phyloP scores from a whole-genome alignment of 2,329 filamentous ascomycete genomes.

The Claviceps monticola region DNA sequence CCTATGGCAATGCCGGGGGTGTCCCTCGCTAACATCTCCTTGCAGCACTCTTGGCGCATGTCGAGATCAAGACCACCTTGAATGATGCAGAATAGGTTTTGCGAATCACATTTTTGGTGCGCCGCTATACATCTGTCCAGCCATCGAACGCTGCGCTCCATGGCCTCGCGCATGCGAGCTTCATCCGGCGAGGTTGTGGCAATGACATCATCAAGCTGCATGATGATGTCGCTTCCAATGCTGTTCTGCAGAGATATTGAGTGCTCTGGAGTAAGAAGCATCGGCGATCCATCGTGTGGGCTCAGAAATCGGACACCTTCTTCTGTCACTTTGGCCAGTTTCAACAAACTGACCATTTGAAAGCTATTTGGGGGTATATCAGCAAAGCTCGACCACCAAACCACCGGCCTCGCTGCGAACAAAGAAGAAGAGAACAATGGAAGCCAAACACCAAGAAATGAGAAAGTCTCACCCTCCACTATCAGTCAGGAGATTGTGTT shows the following conservation, averaged over 20 bases:
- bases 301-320: constrained; percentile 93
- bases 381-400: neutral
- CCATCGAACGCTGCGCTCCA: constrained; percentile 91
- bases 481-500: constrained; percentile 83
- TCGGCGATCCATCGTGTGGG: constrained; percentile 86
- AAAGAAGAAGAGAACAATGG: neutral
- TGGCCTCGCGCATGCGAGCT: constrained; percentile 80
- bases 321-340: constrained; percentile 87
- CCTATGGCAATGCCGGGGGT: constrained; percentile 96
- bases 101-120: constrained; percentile 66
- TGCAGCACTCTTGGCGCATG: constrained; percentile 70
- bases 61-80: constrained; percentile 87
- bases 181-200: constrained; percentile 88
- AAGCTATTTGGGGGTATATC: constrained; percentile 47
- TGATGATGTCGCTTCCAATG: constrained; percentile 96
- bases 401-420: too few relatives aligned
- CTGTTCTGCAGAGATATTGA: constrained; percentile 93
- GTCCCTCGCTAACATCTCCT: constrained; percentile 75
- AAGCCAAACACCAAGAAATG: neutral
- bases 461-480: constrained; percentile 47
- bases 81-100: constrained; percentile 98
- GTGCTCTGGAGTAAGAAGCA: constrained; percentile 95
- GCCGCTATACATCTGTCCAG: constrained; percentile 87
- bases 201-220: constrained; percentile 98
- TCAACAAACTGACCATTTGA: constrained; percentile 94